phyloP scores from a whole-genome alignment of 1,284 basidiomycete genomes.

The Chalciporus sp. region DNA sequence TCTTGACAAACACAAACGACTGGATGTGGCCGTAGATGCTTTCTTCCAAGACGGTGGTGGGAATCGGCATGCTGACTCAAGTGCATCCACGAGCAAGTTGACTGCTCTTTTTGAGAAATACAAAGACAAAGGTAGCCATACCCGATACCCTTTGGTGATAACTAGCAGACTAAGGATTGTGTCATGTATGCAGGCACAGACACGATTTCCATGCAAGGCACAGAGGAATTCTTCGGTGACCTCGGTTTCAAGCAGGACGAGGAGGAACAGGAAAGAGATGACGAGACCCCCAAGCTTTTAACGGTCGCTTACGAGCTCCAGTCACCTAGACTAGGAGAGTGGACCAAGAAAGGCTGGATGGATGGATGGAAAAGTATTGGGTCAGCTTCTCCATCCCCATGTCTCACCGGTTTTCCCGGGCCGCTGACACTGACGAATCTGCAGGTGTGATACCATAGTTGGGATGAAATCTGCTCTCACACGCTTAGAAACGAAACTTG shows the following conservation, averaged over 20 bases:
- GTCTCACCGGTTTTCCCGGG: conserved; percentile 1
- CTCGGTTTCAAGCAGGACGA: conserved; percentile 31
- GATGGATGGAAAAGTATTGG: conserved; percentile 79
- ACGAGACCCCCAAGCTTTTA: conserved; percentile 72
- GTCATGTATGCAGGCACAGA: conserved; percentile 55
- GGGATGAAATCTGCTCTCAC: conserved; percentile 66
- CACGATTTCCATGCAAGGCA: conserved; percentile 73
- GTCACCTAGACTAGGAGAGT: conserved; percentile 74
- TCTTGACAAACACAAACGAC: conserved; percentile 68
- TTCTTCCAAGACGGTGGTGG: conserved; percentile 58
- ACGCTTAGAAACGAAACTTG: conserved; percentile 64
- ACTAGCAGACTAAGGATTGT: not conserved
- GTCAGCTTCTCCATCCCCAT: conserved; percentile 39
- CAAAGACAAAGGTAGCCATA: conserved; percentile 73
- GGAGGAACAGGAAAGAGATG: conserved; percentile 65
- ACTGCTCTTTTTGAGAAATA: conserved; percentile 74
- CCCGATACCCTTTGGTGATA: conserved; percentile 4
- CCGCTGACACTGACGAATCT: conserved; percentile 5
- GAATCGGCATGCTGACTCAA: conserved; percentile 25
- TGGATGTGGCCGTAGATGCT: conserved; percentile 78
- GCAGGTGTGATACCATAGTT: conserved; percentile 72
- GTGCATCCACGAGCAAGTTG: conserved; percentile 58
- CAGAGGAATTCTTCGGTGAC: conserved; percentile 62
- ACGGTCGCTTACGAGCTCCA: conserved; percentile 79
- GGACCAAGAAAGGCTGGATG: conserved; percentile 75